Evolutionary conservation across 2,329 filamentous ascomycete genomes (phyloP), one percentile per base, ranked within the genome.

Genomic region (Epichloe sp.): DNA sequence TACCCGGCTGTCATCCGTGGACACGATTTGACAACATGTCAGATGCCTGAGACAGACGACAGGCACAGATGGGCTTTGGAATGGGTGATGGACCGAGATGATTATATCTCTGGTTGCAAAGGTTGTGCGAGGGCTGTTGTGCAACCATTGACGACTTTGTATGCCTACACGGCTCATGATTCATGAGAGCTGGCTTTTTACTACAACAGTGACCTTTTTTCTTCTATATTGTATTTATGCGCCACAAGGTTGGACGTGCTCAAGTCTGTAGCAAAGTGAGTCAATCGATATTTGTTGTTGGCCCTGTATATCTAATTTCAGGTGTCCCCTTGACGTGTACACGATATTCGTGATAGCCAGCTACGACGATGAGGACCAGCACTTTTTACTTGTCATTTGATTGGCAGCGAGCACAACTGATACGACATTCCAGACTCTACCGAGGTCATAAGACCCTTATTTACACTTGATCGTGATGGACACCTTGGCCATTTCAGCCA

Each of bases 141-240:
- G 51, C 44, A 47, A 42, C 49, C 35, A 53, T 43, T 36, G 31
- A 37, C 38, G 47, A 21, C 38, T 43, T 35, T 37, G 3, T 37
- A 49, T 49, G 48, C 19, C 48, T 55, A 59, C 48, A 65, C 58
- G 63, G 56, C 61, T 62, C 56, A 68, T 56, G 65, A 66, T 57
- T 63, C 59, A 68, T 54, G 60, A 64, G 55, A 54, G 46, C 14
- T 55, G 48, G 42, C 50, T 55, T 47, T 47, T 54, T 52, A 48
- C 52, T 49, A 40, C 44, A 54, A 43, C 47, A 44, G 42, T 44
- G 43, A 47, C 38, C 19, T 48, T 23, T 48, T 49, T n/a, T 44
- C 44, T 47, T 31, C 38, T 46, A 43, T 5, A 14, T 45, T 48
- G 51, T 49, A 49, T 49, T 19, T 47, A 49, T 48, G 37, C 34